Conservation (phyloP, 2,329 filamentous ascomycete genomes). For the Venturia effusa region DNA sequence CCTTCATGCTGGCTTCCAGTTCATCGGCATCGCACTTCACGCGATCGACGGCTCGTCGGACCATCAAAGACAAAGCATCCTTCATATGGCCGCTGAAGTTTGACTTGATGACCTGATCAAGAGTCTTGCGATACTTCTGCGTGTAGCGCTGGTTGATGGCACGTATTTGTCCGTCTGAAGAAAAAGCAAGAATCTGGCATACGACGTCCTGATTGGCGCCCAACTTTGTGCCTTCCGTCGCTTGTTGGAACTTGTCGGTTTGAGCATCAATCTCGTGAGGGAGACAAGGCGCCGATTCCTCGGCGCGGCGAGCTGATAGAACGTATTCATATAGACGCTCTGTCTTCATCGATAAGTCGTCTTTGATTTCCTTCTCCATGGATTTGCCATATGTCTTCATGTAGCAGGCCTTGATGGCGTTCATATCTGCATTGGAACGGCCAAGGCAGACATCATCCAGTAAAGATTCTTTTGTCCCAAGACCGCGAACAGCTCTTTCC, state of each 20-base stretch:
- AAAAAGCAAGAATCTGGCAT: slow-evolving; percentile 63
- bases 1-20: slow-evolving; percentile 81
- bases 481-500: slow-evolving; percentile 60
- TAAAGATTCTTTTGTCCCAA: slow-evolving; percentile 76
- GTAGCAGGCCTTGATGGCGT: slow-evolving; percentile 75
- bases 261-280: slow-evolving; percentile 28
- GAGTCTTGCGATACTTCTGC: slow-evolving; percentile 55
- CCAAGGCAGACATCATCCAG: slow-evolving; percentile 79
- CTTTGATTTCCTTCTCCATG: slow-evolving; percentile 62
- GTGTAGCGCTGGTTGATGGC: slow-evolving; percentile 70
- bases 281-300: slow-evolving; percentile 65
- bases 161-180: slow-evolving; percentile 73
- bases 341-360: slow-evolving; percentile 78
- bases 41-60: slow-evolving; percentile 67
- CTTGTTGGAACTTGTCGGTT: slow-evolving; percentile 10
- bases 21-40: slow-evolving; percentile 72
- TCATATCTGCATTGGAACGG: slow-evolving; percentile 76
- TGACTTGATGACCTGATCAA: slow-evolving; percentile 65
- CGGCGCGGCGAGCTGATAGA: slow-evolving; percentile 59
- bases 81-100: slow-evolving; percentile 92
- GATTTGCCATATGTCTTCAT: slow-evolving; percentile 50
- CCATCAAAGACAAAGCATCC: slow-evolving; percentile 67
- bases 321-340: slow-evolving; percentile 78
- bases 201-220: slow-evolving; percentile 68
- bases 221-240: slow-evolving; percentile 54